A percentile compares a stretch with the other conserved stretches of the same genome.
Conservation (phyloP, 2,329 filamentous ascomycete species). For the Fusarium pseudocircinatum region DNA sequence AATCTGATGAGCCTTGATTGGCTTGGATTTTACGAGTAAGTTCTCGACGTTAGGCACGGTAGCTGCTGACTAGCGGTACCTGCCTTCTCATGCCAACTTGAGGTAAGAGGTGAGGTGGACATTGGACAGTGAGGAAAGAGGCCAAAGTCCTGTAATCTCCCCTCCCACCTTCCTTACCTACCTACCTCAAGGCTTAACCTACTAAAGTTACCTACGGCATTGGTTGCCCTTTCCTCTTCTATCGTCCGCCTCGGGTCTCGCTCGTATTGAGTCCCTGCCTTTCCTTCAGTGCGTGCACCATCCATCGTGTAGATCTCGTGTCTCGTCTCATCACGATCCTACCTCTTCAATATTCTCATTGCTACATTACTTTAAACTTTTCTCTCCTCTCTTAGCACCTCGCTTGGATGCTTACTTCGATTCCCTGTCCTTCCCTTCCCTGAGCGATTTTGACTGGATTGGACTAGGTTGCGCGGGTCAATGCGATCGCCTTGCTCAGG, state of each 20-base stretch:
- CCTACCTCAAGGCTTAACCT: not conserved
- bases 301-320: constrained; percentile 20
- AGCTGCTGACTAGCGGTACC: constrained; percentile 6
- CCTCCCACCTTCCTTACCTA: constrained; percentile 1
- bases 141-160: constrained; percentile 39
- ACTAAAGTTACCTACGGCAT: not conserved
- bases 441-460: not conserved
- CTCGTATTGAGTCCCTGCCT: constrained; percentile 21
- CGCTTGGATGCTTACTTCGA: constrained; percentile 6
- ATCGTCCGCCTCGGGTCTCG: constrained; percentile 14
- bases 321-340: constrained; percentile 13
- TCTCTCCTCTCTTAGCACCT: constrained; percentile 28
- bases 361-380: not conserved
- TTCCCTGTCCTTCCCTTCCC: not conserved
- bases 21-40: not conserved
- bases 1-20: constrained; percentile 12
- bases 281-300: not conserved
- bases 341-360: not conserved
- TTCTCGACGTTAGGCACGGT: not conserved
- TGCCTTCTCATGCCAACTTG: constrained; percentile 9
- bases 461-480: constrained; percentile 4
- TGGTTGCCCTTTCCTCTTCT: constrained; percentile 1
- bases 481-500: constrained; percentile 5
- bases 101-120: not conserved
- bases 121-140: constrained; percentile 11